Evolutionary conservation across 1,284 basidiomycete species (phyloP).

Genomic region (Heimioporus retisporus): DNA sequence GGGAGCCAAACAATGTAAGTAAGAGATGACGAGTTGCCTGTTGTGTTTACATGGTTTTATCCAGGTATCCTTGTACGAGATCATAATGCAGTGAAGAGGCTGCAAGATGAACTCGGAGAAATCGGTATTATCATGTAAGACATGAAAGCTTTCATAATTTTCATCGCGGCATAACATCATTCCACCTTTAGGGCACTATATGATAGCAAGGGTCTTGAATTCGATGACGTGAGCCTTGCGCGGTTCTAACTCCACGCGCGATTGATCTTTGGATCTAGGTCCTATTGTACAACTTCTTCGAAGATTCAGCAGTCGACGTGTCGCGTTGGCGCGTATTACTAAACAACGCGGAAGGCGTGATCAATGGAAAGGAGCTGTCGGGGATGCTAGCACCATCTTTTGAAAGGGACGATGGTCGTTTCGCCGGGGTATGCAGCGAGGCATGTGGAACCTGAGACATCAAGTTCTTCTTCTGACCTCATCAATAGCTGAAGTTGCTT

Average conservation of each 20-base stretch:
- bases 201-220: constrained; percentile 81
- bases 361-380: constrained; percentile 21
- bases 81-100: constrained; percentile 58
- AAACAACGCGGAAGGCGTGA: constrained; percentile 48
- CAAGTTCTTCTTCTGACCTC: neutral
- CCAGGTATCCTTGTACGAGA: constrained; percentile 78
- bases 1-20: constrained; percentile 74
- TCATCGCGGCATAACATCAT: neutral
- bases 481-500: constrained; percentile 67
- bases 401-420: constrained; percentile 55
- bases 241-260: neutral
- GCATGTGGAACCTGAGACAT: constrained; percentile 41
- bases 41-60: constrained; percentile 1
- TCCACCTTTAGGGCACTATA: constrained; percentile 66
- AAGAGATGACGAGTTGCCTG: neutral
- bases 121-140: constrained; percentile 71
- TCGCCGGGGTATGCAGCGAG: constrained; percentile 70
- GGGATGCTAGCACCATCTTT: constrained; percentile 57
- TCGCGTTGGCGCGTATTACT: constrained; percentile 71
- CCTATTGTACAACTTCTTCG: constrained; percentile 77
- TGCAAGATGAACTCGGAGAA: constrained; percentile 67
- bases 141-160: neutral
- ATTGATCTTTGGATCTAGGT: constrained; percentile 55
- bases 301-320: constrained; percentile 63
- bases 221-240: constrained; percentile 64